Evolutionary conservation across 2,329 filamentous ascomycete species (phyloP), one percentile per base, ranked within the genome.

Genomic region (Cladophialophora psammophila): DNA sequence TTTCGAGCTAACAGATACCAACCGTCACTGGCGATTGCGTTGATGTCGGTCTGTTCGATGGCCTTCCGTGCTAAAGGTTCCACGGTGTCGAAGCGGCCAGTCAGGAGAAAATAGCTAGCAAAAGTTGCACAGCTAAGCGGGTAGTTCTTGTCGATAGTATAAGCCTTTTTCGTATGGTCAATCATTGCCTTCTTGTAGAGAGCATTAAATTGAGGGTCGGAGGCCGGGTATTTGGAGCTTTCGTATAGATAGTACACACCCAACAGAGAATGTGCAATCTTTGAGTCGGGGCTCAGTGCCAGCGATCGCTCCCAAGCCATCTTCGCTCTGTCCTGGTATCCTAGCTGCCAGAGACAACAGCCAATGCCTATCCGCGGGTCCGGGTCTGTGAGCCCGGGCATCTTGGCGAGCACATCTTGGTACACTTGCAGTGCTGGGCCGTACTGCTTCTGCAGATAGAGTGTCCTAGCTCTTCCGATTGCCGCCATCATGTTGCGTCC

Each of bases 351-450:
- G 78, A 97, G 90, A 82, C 95, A 99, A 79, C 93, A 95, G 54
- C 95, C 95, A 75, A 99, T 94, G 63, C 95, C 95, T 73, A 99
- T 94, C 73, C 96, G 88, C 72, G 95, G 96, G 78, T 99, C 95
- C 0, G 95, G 95, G 75, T 99, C 95, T 50, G 91, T 88, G 75
- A 98, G 85, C 72, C 92, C 89, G 1, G 95, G 95, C 83, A 94
- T 93, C 78, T 91, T 93, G 73, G 89, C 85, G 59, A 99, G 82
- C 15, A 93, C 93, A 67, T 92, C 91, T 80, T 99, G 95, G 77
- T 98, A 99, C 31, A 87, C 85, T 67, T 91, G 86, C 60, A 98
- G 80, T 13, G 96, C 91, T 61, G 98, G 93, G 0, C 89, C 85
- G 75, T 91, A 97, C 78, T 93, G 93, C 65, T 91, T 91, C 74